Evolutionary conservation across 345 rosid species (phyloP), one percentile per base, ranked within the genome.

Genomic region (Firmiana major): DNA sequence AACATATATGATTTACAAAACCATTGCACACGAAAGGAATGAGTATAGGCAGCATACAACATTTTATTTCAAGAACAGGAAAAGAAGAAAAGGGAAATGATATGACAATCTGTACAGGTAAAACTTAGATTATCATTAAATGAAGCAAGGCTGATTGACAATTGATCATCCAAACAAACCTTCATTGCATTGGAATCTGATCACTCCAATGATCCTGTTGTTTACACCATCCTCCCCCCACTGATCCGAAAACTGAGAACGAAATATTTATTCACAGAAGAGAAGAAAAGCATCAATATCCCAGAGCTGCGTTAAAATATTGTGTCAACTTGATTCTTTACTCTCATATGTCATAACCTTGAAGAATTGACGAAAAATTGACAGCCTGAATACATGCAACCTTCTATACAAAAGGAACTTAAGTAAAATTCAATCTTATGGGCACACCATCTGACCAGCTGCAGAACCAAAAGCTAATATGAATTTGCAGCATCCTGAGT

Each of bases 331-430:
- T 19, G 48, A 53, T 31, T 76, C 60, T 49, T 36, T 49, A n/a
- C 71, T 36, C 5, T 48, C 71, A n/a, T n/a, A 64, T 3, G 45
- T 75, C 54, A 7, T 53, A 51, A 11, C 26, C 53, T 65, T 45
- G 59, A 70, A 62, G 54, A 66, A 46, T 40, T 58, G 69, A 64
- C 9, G 59, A 63, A 58, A 58, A 71, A 24, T 62, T 67, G 66
- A 78, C 75, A 71, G 64, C 48, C n/a, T 19, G 16, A 68, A 77
- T 17, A 74, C 51, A 69, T 46, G 59, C 65, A 63, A 74, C 75
- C 75, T 78, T 78, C 72, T 81, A 66, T 75, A 79, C 75, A 79
- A 78, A 68, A 55, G 82, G 43, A 79, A 80, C 59, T 75, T 70
- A 38, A 38, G 45, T 48, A 26, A 75, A 79, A 45, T 79, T 67